phyloP scores from a whole-genome alignment of 78 protist genomes.

The Pigoraptor vietnamica region DNA sequence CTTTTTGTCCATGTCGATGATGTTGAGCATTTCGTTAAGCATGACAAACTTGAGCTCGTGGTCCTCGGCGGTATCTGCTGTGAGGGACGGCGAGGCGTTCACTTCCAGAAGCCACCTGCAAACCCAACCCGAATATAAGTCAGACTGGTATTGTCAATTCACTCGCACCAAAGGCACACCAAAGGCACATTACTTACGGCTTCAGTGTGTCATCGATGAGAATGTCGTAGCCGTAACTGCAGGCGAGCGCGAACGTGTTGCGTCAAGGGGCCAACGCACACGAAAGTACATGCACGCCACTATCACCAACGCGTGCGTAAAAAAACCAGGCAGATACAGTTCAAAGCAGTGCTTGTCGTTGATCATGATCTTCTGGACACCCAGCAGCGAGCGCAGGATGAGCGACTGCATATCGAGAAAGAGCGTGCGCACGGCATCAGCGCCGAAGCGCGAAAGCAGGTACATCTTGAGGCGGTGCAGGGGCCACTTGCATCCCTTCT shows the following conservation, averaged over 20 bases:
- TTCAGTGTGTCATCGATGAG: slow-evolving; percentile 42
- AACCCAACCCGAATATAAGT: no score
- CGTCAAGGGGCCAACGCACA: no score
- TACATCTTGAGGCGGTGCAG: slow-evolving; percentile 47
- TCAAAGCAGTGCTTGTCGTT: slow-evolving; percentile 82
- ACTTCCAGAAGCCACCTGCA: slow-evolving; percentile 47
- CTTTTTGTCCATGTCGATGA: slow-evolving; percentile 34
- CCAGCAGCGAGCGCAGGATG: slow-evolving; percentile 39
- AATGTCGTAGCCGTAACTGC: slow-evolving; percentile 55
- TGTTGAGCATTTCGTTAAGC: slow-evolving; percentile 50
- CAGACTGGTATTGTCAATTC: no score
- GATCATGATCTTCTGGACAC: slow-evolving; percentile 70
- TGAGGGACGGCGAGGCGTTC: slow-evolving; percentile 44
- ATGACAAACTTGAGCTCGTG: slow-evolving; percentile 46
- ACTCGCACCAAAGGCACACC: neutral
- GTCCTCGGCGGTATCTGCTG: slow-evolving; percentile 45
- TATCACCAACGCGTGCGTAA: no score
- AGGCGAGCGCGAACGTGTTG: neutral
- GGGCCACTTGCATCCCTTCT: slow-evolving; percentile 71
- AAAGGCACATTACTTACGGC: slow-evolving; percentile 12
- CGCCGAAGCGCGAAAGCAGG: slow-evolving; percentile 43
- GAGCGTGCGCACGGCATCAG: neutral
- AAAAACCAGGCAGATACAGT: slow-evolving; percentile 29
- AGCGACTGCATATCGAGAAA: slow-evolving; percentile 42
- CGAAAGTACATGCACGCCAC: no score